Conservation (phyloP, 176 grass and related monocot species). For the Aegilops speltoides region DNA sequence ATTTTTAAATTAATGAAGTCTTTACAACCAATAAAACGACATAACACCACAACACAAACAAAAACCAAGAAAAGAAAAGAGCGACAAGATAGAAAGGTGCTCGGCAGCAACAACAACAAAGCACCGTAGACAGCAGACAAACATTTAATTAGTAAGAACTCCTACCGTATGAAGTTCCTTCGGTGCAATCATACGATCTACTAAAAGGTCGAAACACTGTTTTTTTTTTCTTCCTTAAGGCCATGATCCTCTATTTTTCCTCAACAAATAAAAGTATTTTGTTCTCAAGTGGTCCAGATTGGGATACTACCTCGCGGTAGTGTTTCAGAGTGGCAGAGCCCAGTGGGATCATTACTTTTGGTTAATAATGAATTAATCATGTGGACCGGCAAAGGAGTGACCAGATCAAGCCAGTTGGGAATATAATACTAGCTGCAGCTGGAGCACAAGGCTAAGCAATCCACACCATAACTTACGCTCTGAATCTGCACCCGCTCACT, state of each 20-base stretch:
- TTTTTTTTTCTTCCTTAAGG: neutral
- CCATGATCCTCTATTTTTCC: neutral
- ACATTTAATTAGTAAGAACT: too few relatives aligned
- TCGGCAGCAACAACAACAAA: too few relatives aligned
- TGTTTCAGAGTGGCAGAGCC: neutral
- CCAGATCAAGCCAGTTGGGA: neutral
- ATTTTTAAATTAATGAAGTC: too few relatives aligned
- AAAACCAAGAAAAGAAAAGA: too few relatives aligned
- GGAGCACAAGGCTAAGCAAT: neutral
- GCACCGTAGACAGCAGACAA: too few relatives aligned
- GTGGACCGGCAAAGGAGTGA: neutral
- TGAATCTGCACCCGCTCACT: neutral
- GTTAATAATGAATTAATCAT: neutral
- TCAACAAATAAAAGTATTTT: neutral
- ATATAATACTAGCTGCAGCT: too few relatives aligned
- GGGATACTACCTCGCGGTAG: neutral
- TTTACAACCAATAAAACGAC: too few relatives aligned
- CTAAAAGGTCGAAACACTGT: too few relatives aligned
- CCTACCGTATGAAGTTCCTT: too few relatives aligned
- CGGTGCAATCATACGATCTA: neutral
- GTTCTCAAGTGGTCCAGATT: neutral
- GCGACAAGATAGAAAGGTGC: too few relatives aligned
- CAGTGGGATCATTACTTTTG: neutral
- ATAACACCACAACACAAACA: too few relatives aligned
- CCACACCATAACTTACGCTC: neutral